Evolutionary conservation across 306 rosid genomes (phyloP).

Genomic region (Cotoneaster glaucophyllus): DNA sequence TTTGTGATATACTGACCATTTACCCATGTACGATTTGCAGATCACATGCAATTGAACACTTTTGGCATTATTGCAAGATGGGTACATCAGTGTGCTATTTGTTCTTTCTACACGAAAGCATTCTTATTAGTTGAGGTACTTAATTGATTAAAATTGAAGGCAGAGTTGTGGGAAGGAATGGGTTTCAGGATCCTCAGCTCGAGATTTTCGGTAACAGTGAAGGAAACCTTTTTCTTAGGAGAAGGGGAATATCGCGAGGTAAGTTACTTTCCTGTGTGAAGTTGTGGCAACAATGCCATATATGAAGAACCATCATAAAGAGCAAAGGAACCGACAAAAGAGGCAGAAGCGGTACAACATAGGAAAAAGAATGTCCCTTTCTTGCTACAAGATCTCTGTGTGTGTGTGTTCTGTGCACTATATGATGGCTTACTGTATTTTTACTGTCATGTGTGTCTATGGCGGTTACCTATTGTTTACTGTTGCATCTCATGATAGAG

Average conservation of each 20-base stretch:
- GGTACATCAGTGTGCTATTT: background rate
- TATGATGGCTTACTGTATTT: background rate
- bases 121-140: background rate
- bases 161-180: background rate
- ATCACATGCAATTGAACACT: slow-evolving; percentile 31
- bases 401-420: background rate
- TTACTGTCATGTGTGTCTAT: too few relatives aligned
- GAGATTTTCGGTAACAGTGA: background rate
- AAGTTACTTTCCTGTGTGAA: slow-evolving; percentile 9
- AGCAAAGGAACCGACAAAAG: slow-evolving; percentile 1
- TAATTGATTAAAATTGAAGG: background rate
- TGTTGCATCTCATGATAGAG: background rate
- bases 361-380: background rate
- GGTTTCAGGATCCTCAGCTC: slow-evolving; percentile 4
- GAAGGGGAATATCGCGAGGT: background rate
- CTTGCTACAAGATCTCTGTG: background rate
- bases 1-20: background rate
- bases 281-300: background rate
- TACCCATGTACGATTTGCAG: slow-evolving; percentile 15
- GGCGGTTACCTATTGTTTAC: too few relatives aligned
- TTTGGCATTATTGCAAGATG: slow-evolving; percentile 1
- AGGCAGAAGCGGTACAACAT: slow-evolving; percentile 8
- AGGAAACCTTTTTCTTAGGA: background rate
- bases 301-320: slow-evolving; percentile 6
- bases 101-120: background rate